Evolutionary conservation across 345 rosid species (phyloP).

Genomic region (Linum lewisii): DNA sequence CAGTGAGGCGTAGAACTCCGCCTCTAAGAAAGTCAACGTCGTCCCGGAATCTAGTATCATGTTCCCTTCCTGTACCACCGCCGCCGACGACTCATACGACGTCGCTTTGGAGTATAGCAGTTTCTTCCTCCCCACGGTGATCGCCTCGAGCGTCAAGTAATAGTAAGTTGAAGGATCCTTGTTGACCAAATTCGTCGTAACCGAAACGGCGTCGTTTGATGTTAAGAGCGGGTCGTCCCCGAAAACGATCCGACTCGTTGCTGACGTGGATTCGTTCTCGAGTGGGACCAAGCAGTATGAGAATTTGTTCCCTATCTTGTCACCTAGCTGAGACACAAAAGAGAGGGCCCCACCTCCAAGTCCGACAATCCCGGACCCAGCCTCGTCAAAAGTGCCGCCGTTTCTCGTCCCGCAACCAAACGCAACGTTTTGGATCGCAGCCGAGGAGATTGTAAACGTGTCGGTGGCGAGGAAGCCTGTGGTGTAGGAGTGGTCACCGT

Average conservation of each 20-base stretch:
- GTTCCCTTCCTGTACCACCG: slow-evolving; percentile 20
- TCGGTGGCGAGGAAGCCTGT: slow-evolving; percentile 40
- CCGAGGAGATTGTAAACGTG: slow-evolving; percentile 21
- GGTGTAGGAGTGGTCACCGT: slow-evolving; percentile 34
- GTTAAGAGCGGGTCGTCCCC: slow-evolving; percentile 15
- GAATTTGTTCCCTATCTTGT: slow-evolving; percentile 30
- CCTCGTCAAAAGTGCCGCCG: slow-evolving; percentile 31
- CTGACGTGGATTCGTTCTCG: not conserved
- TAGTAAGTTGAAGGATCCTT: slow-evolving; percentile 34
- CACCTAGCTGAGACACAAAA: slow-evolving; percentile 33
- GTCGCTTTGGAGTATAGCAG: not conserved
- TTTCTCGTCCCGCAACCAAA: slow-evolving; percentile 50
- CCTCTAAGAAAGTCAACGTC: slow-evolving; percentile 6
- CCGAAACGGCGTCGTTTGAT: slow-evolving; percentile 11
- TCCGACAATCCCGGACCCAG: slow-evolving; percentile 52
- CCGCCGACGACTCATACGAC: slow-evolving; percentile 10
- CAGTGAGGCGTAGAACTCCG: not conserved
- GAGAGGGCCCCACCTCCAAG: slow-evolving; percentile 55
- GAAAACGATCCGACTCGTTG: slow-evolving; percentile 35
- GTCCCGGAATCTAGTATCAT: slow-evolving; percentile 15
- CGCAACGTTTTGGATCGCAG: slow-evolving; percentile 15
- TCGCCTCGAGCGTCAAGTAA: slow-evolving; percentile 41
- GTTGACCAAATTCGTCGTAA: slow-evolving; percentile 32
- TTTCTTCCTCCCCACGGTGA: slow-evolving; percentile 39
- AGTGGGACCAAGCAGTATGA: slow-evolving; percentile 50